Evolutionary conservation across 805 yeast genomes (phyloP).

Genomic region (Kodamaea neixiangensis): DNA sequence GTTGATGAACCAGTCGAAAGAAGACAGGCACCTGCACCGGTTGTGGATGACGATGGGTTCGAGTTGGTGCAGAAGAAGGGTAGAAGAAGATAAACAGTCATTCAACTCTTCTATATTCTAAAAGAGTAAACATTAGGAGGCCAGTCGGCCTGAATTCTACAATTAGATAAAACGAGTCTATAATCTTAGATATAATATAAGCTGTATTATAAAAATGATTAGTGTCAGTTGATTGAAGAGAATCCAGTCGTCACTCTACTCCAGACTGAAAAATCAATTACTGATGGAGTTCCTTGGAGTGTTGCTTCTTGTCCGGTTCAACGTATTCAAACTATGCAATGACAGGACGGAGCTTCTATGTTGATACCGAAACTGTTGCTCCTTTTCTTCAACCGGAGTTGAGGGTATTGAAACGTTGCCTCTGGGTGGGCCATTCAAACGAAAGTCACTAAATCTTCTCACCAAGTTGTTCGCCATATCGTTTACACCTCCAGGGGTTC

Average conservation of each 20-base stretch:
- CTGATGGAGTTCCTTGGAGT: conserved; percentile 2
- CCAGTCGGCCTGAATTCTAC: no score
- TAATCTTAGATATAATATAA: neutral
- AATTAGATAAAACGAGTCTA: neutral
- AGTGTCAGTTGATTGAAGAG: neutral
- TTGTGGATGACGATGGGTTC: conserved; percentile 93
- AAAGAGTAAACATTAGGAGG: no score
- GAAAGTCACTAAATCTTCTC: conserved; percentile 48
- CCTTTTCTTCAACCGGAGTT: conserved; percentile 36
- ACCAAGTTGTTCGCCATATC: conserved; percentile 53
- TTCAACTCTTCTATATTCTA: no score
- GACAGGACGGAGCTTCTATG: conserved; percentile 36
- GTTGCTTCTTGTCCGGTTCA: conserved; percentile 31
- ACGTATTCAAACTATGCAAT: conserved; percentile 41
- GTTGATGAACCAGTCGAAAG: conserved; percentile 22
- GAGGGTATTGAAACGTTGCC: conserved; percentile 14
- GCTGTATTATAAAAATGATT: neutral
- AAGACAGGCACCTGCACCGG: conserved; percentile 48
- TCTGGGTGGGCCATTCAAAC: conserved; percentile 20
- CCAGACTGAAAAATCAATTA: neutral
- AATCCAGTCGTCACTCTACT: neutral
- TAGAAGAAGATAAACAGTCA: conserved; percentile 32
- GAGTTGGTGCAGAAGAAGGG: conserved; percentile 80
- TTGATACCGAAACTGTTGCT: conserved; percentile 16
- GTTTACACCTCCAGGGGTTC: neutral